phyloP scores from a whole-genome alignment of 139 green algal genomes.

The Astrephomene gubernaculifera region DNA sequence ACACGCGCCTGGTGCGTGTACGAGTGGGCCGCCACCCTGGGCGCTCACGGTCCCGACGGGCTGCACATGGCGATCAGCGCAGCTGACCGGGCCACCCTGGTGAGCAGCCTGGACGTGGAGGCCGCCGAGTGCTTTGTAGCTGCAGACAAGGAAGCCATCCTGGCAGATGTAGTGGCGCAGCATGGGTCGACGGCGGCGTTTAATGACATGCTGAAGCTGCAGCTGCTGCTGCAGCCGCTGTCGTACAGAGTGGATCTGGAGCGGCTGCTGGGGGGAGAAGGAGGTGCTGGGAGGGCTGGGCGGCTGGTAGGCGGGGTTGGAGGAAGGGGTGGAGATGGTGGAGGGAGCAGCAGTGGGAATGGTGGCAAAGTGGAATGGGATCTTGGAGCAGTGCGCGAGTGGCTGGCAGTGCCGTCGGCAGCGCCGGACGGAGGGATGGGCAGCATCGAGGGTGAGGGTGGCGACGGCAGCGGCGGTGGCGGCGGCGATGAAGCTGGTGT shows the following conservation, averaged over 20 bases:
- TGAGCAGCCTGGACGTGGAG: neutral
- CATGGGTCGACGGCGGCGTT: conserved; percentile 17
- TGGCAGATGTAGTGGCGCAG: neutral
- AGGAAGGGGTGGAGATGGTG: neutral
- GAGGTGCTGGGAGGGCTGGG: neutral
- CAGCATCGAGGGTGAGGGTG: neutral
- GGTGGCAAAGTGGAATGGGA: neutral
- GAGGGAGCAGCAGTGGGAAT: neutral
- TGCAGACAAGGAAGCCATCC: conserved; percentile 46
- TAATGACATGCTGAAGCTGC: conserved; percentile 19
- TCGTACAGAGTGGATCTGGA: conserved; percentile 39
- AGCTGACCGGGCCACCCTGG: neutral
- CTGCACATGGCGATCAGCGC: conserved; percentile 10
- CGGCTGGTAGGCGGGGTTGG: neutral
- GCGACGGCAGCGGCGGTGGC: neutral
- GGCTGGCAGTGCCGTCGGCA: neutral
- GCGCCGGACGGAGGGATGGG: neutral
- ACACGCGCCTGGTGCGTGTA: conserved; percentile 18
- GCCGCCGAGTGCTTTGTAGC: too few species aligned
- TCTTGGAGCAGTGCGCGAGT: neutral
- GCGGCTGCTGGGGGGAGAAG: neutral
- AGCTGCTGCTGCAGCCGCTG: conserved; percentile 47
- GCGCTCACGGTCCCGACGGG: conserved; percentile 21
- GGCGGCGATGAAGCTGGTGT: neutral
- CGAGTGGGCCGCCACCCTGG: conserved; percentile 34